Evolutionary conservation across 225 moss, liverwort and hornwort species (phyloP).

Genomic region (Bryoerythrophyllum caledonicum): DNA sequence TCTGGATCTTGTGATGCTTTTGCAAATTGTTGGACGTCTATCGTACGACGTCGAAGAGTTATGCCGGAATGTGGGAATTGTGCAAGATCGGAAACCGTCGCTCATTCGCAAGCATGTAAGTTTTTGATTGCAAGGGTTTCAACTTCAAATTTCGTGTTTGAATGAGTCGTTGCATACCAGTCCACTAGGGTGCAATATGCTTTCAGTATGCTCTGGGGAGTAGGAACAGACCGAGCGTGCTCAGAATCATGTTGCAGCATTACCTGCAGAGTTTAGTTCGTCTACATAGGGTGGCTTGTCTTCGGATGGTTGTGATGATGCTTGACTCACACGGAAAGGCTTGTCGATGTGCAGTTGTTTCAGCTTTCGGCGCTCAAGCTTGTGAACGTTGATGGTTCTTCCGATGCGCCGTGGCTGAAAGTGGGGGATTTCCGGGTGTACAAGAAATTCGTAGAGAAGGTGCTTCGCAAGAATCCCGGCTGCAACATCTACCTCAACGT

Average conservation of each 20-base stretch:
- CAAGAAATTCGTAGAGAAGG: background rate
- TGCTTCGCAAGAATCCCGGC: background rate
- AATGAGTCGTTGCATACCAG: fast-evolving
- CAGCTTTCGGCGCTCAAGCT: background rate
- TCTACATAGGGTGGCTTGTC: background rate
- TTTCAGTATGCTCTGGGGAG: background rate
- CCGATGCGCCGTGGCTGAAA: fast-evolving
- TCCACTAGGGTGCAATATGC: fast-evolving
- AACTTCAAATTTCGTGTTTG: fast-evolving
- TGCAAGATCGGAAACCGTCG: background rate
- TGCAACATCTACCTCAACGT: background rate
- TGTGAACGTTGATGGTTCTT: background rate
- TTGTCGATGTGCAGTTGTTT: background rate
- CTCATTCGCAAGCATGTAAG: background rate
- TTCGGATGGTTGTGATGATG: background rate
- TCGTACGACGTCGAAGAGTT: background rate
- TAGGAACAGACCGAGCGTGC: background rate
- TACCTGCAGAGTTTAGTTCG: background rate
- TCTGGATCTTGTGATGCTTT: background rate
- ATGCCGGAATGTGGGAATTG: background rate
- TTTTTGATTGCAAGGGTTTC: fast-evolving
- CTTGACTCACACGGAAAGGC: background rate
- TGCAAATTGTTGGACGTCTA: too few species aligned
- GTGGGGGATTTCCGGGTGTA: background rate
- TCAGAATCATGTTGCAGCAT: too few species aligned